phyloP scores from a whole-genome alignment of 2,329 filamentous ascomycete genomes.

The Phialophora verrucosa region DNA sequence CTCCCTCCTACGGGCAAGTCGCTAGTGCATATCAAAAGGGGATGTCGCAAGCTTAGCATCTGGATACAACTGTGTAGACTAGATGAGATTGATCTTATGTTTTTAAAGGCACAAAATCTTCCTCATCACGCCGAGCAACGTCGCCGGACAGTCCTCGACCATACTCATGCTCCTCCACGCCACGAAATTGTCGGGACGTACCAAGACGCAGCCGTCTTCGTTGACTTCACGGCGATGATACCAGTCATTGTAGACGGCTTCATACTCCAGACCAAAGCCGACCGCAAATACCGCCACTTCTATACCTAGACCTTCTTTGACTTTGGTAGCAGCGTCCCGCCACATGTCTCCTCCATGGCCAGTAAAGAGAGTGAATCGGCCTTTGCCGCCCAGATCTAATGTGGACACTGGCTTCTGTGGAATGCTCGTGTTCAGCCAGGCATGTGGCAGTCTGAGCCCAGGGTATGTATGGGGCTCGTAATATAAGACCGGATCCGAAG shows the following conservation, averaged over 20 bases:
- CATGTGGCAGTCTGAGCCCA: constrained; percentile 65
- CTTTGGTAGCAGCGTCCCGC: constrained; percentile 55
- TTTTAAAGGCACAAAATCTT: constrained; percentile 13
- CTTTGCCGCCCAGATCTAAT: constrained; percentile 64
- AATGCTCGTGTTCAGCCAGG: constrained; percentile 61
- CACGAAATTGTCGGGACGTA: constrained; percentile 64
- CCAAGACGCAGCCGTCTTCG: constrained; percentile 63
- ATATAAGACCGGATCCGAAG: constrained; percentile 50
- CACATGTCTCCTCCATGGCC: constrained; percentile 62
- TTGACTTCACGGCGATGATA: constrained; percentile 57
- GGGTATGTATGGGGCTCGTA: constrained; percentile 61
- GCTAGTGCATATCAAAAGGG: constrained; percentile 7
- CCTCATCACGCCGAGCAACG: constrained; percentile 9
- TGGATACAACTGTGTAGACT: constrained; percentile 4
- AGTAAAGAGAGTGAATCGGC: constrained; percentile 57
- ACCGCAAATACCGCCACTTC: constrained; percentile 58
- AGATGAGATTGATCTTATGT: constrained; percentile 5
- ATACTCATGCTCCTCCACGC: constrained; percentile 52
- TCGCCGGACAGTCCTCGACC: constrained; percentile 7
- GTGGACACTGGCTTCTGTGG: constrained; percentile 58
- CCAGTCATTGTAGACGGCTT: constrained; percentile 69
- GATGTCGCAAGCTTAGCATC: constrained; percentile 4
- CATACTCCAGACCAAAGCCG: constrained; percentile 64
- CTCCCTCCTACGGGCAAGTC: background rate
- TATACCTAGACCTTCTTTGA: constrained; percentile 50